These are phyloP conservation scores for Xerocomus brunneocitrinus DNA, from an alignment of 768 basidiomycete genomes.

Conservation along the genomic window DNA sequence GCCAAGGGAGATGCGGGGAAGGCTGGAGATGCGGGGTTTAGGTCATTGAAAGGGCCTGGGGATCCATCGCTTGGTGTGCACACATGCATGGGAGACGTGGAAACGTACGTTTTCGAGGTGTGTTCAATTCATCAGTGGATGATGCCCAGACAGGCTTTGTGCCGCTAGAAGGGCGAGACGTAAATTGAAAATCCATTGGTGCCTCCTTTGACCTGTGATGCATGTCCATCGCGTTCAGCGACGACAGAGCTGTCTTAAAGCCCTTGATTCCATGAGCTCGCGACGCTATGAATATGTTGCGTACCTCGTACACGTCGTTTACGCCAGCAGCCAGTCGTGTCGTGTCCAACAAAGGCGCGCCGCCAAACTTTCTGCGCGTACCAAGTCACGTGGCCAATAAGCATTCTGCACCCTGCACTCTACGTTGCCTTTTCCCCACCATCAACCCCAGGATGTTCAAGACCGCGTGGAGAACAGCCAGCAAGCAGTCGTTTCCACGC, in stretches of 20 bases:
- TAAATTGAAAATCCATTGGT: constrained; percentile 89
- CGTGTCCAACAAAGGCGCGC: constrained; percentile 13
- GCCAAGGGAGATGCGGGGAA: constrained; percentile 35
- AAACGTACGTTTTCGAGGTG: constrained; percentile 67
- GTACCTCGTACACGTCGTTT: constrained; percentile 15
- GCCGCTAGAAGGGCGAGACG: constrained; percentile 51
- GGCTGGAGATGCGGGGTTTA: constrained; percentile 34
- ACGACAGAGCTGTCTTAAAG: not conserved
- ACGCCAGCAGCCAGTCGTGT: not conserved
- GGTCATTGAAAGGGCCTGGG: constrained; percentile 41
- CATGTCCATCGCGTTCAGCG: constrained; percentile 21
- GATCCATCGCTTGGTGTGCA: constrained; percentile 27
- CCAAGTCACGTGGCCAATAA: constrained; percentile 25
- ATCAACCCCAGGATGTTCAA: constrained; percentile 25
- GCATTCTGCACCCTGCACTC: not conserved
- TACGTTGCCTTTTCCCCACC: not conserved
- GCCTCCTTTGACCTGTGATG: constrained; percentile 62
- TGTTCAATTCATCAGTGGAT: constrained; percentile 41
- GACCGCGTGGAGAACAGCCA: constrained; percentile 22
- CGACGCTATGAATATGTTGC: not conserved
- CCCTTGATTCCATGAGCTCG: not conserved
- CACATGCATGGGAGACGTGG: constrained; percentile 22
- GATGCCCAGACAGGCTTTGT: constrained; percentile 57
- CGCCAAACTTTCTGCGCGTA: constrained; percentile 10
- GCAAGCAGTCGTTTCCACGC: constrained; percentile 12